Percentiles rank a stretch among this genome's conserved stretches.
These are phyloP conservation scores for Lentinula sp. DNA, from an alignment of 768 basidiomycete species.

Conservation along the genomic window DNA sequence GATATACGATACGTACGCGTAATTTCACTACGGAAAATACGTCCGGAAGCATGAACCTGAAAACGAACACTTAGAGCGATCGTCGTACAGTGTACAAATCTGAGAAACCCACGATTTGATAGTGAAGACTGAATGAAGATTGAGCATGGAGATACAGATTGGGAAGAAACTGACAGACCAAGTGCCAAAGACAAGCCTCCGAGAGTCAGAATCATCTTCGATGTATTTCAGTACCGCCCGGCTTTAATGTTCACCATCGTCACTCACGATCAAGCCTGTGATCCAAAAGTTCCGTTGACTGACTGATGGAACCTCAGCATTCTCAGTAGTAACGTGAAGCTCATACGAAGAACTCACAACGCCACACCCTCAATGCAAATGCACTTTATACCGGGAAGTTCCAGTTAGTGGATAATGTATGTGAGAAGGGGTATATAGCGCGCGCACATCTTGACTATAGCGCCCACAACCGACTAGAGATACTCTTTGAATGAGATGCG, in stretches of 20 bases:
- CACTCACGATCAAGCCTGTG: conserved; percentile 48
- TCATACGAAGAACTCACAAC: conserved; percentile 37
- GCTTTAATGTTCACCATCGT: not conserved
- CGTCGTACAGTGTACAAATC: not conserved
- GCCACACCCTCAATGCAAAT: conserved; percentile 57
- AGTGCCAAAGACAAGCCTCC: not conserved
- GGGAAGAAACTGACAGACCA: not conserved
- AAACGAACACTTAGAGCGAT: not conserved
- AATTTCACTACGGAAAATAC: conserved; percentile 36
- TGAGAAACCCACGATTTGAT: conserved; percentile 33
- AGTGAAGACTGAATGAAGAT: conserved; percentile 31
- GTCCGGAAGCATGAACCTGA: conserved; percentile 34
- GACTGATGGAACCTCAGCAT: conserved; percentile 27
- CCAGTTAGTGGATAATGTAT: conserved; percentile 1
- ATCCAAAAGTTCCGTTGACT: conserved; percentile 50
- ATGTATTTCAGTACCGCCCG: not conserved
- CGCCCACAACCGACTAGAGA: conserved; percentile 46
- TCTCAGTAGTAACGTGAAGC: not conserved
- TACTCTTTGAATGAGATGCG: not conserved
- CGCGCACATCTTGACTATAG: conserved; percentile 47
- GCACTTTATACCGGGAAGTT: conserved; percentile 24
- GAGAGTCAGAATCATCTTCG: not conserved
- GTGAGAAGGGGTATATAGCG: no score
- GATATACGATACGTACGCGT: conserved; percentile 27
- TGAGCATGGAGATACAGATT: not conserved